Conservation (phyloP, 192 early-diverging fungal genomes). For the Linnemannia zychae region DNA sequence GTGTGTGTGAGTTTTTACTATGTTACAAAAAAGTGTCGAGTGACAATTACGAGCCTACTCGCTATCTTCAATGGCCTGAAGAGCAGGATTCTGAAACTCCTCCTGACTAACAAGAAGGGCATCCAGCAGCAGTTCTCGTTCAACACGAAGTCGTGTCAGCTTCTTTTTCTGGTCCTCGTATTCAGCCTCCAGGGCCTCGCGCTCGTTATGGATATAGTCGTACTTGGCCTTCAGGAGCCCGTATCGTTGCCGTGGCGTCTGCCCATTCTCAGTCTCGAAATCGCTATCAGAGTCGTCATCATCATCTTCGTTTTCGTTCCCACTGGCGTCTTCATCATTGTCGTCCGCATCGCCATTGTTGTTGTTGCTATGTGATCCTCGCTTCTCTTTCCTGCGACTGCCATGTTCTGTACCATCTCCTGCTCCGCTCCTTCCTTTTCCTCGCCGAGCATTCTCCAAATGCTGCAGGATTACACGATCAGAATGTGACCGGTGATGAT, state of each 20-base stretch:
- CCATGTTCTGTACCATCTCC: not conserved
- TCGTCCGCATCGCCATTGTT: not conserved
- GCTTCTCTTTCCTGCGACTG: not conserved
- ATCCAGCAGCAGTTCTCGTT: slow-evolving; percentile 39
- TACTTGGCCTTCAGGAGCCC: slow-evolving; percentile 48
- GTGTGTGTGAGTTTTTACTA: not conserved
- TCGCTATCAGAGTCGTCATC: slow-evolving; percentile 31
- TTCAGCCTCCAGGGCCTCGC: slow-evolving; percentile 40
- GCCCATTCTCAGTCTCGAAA: slow-evolving; percentile 42
- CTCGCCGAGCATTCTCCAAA: slow-evolving; percentile 13
- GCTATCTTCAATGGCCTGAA: slow-evolving; percentile 46
- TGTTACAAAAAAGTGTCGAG: not conserved
- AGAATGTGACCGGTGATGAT: slow-evolving; percentile 16
- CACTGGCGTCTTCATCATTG: not conserved
- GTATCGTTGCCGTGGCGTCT: slow-evolving; percentile 37
- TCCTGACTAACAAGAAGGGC: slow-evolving; percentile 28
- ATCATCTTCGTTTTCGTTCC: slow-evolving; percentile 17
- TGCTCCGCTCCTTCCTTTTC: not conserved
- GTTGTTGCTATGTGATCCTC: not conserved
- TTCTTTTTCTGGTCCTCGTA: slow-evolving; percentile 52
- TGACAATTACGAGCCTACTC: slow-evolving; percentile 11
- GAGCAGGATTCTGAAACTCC: slow-evolving; percentile 41
- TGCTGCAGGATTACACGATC: slow-evolving; percentile 19
- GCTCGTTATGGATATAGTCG: slow-evolving; percentile 48
- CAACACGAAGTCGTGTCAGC: slow-evolving; percentile 25